Conservation (phyloP, 2,329 filamentous ascomycete species). For the Colletotrichum tofieldiae region DNA sequence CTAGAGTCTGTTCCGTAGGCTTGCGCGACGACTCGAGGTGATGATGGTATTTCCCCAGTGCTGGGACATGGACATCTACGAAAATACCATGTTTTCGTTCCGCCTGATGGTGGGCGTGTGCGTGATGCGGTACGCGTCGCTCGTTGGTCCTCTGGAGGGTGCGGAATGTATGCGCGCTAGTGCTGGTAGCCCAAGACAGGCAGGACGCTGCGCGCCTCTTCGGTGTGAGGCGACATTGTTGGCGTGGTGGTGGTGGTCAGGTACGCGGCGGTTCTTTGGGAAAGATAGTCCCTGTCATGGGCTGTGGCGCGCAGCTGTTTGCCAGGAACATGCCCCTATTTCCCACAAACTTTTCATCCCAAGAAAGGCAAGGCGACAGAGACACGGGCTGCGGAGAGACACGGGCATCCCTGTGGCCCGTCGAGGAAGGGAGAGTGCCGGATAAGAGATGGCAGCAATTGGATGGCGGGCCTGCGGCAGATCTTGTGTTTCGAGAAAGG, state of each 20-base stretch:
- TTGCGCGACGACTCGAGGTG: slow-evolving; percentile 8
- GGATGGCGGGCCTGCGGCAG: slow-evolving; percentile 33
- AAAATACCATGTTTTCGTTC: slow-evolving; percentile 40
- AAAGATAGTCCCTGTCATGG: not conserved
- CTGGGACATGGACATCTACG: slow-evolving; percentile 33
- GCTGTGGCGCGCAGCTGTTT: not conserved
- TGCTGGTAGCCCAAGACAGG: slow-evolving; percentile 1
- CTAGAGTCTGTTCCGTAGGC: slow-evolving; percentile 29
- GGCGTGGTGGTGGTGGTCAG: slow-evolving; percentile 4
- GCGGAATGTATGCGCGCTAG: not conserved
- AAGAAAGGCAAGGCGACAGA: slow-evolving; percentile 21
- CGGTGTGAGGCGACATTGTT: slow-evolving; percentile 16
- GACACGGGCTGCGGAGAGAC: slow-evolving; percentile 19
- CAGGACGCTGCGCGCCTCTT: slow-evolving; percentile 9
- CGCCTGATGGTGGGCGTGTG: slow-evolving; percentile 17
- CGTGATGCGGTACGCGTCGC: not conserved
- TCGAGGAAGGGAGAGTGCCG: slow-evolving; percentile 9
- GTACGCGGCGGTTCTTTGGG: not conserved
- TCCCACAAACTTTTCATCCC: slow-evolving; percentile 22
- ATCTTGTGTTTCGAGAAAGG: slow-evolving; percentile 40
- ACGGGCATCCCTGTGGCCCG: slow-evolving; percentile 15
- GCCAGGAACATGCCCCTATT: slow-evolving; percentile 25
- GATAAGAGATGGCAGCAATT: slow-evolving; percentile 12
- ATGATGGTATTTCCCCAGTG: slow-evolving; percentile 37
- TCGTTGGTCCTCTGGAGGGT: not conserved